Base-by-base conservation (phyloP, 768 basidiomycete species). In the Boletus insuetus region DNA sequence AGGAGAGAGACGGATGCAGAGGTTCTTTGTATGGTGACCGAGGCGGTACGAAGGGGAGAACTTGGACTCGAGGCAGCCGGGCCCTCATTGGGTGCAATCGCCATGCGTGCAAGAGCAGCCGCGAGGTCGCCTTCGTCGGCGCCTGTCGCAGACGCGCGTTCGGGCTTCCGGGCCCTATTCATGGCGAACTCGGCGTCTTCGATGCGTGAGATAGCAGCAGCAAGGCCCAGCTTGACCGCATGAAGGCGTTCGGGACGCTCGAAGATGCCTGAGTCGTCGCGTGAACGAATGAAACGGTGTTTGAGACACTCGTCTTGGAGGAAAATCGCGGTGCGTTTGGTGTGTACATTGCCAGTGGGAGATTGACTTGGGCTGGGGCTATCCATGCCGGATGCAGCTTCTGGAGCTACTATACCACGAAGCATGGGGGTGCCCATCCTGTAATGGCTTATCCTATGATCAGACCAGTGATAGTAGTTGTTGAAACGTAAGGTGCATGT, bases 171-270 rank as follows among this genome's bases (percentile, higher is more conserved):
- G 10, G 2, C 17, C 35, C 13, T 37, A 20, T 31, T 41, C 4
- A 32, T 29, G 6, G 29, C 47, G 4, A 46, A 26, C 9, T 50
- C 53, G 0, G 19, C 41, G 9, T 75, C 76, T 61, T 91, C 87
- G 5, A 94, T 72, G 46, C 87, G 82, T 8, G 93, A 81, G 19
- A 91, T 77, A 0, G 88, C 91, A 8, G 89, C 88, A 3, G 93
- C 80, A 9, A 97, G 77, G 2, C 95, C 96, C 6, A 90, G 64
- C 60, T 86, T 84, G 47, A 98, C 83, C 0, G 94, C 94, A 46
- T 87, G 82, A 26, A 98, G 74, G 22, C 96, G 84, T 67, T 97
- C 91, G 0, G 95, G 95, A 11, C 92, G 80, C 68, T 98, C 96
- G n/a, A 95, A 83, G 50, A 97, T 86, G 43, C 77, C 75, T 2